Evolutionary conservation across 345 rosid species (phyloP).

Genomic region (Ailanthus altissimus): DNA sequence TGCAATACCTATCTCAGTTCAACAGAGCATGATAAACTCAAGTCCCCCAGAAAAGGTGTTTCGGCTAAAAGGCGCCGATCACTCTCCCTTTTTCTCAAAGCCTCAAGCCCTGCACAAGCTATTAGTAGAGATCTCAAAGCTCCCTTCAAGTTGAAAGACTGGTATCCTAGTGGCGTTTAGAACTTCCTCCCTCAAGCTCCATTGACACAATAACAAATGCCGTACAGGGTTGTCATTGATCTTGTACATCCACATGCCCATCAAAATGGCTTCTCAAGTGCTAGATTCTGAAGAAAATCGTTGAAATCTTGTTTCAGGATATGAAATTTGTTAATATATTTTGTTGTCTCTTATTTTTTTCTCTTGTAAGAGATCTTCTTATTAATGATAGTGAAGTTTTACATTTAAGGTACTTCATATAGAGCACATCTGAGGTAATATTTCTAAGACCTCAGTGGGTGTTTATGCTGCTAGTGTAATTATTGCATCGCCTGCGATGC

Average conservation of each 20-base stretch:
- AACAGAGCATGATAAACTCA: conserved; percentile 75
- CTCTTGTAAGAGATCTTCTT: conserved; percentile 13
- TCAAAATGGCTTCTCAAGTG: conserved; percentile 6
- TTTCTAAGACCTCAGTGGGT: background rate
- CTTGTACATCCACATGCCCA: conserved; percentile 22
- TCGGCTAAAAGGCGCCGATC: conserved; percentile 85
- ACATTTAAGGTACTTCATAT: background rate
- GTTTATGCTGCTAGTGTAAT: no score
- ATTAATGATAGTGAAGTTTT: conserved; percentile 20
- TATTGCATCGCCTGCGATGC: background rate
- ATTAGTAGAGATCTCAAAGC: conserved; percentile 77
- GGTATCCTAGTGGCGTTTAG: background rate
- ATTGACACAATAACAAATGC: conserved; percentile 3
- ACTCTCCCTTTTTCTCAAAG: conserved; percentile 99
- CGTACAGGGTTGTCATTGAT: conserved; percentile 17
- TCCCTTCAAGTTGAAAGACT: conserved; percentile 33
- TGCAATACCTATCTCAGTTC: conserved; percentile 71
- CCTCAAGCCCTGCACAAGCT: conserved; percentile 94
- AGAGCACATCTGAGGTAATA: background rate
- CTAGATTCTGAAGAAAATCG: conserved; percentile 1
- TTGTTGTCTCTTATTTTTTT: background rate
- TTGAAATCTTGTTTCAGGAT: conserved; percentile 11
- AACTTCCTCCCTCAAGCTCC: background rate
- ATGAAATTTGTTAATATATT: conserved; percentile 16
- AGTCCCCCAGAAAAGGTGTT: conserved; percentile 80